These are phyloP conservation scores for Sonneratia caseolaris DNA, from an alignment of 345 rosid species.

Conservation along the genomic window DNA sequence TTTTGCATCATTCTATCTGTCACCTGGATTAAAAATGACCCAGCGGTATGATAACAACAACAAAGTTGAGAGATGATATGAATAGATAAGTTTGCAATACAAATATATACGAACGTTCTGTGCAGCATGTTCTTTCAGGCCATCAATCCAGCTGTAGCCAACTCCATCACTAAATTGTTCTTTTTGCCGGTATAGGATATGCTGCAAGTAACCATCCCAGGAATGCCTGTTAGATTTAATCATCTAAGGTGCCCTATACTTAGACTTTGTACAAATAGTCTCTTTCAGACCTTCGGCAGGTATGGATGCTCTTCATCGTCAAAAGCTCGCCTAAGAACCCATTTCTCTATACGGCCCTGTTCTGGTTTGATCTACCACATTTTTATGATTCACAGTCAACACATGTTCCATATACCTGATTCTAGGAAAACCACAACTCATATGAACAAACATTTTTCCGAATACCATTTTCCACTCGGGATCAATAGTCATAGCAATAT, in stretches of 20 bases:
- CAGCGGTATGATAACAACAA: slow-evolving; percentile 23
- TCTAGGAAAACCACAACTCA: not conserved
- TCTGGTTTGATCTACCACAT: slow-evolving; percentile 52
- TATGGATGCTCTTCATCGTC: slow-evolving; percentile 83
- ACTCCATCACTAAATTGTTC: slow-evolving; percentile 98
- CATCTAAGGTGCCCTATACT: not conserved
- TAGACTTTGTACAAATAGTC: not conserved
- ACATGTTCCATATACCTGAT: not conserved
- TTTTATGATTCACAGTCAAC: not conserved
- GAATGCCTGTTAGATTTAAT: not conserved
- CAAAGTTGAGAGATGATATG: slow-evolving; percentile 51
- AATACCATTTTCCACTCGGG: slow-evolving; percentile 82
- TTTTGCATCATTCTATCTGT: slow-evolving; percentile 74
- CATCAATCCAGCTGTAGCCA: slow-evolving; percentile 97
- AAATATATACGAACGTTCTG: slow-evolving; percentile 51
- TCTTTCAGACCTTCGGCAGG: slow-evolving; percentile 55
- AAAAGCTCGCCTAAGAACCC: slow-evolving; percentile 80
- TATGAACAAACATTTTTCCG: not conserved
- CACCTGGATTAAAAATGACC: slow-evolving; percentile 44
- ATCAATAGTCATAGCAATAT: slow-evolving; percentile 72
- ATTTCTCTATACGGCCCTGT: slow-evolving; percentile 70
- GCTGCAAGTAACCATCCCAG: slow-evolving; percentile 33
- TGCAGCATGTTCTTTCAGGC: slow-evolving; percentile 84
- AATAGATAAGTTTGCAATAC: slow-evolving; percentile 49
- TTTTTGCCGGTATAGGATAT: slow-evolving; percentile 86